Conservation (phyloP, 306 rosid species). For the Cicer yamashitae region DNA sequence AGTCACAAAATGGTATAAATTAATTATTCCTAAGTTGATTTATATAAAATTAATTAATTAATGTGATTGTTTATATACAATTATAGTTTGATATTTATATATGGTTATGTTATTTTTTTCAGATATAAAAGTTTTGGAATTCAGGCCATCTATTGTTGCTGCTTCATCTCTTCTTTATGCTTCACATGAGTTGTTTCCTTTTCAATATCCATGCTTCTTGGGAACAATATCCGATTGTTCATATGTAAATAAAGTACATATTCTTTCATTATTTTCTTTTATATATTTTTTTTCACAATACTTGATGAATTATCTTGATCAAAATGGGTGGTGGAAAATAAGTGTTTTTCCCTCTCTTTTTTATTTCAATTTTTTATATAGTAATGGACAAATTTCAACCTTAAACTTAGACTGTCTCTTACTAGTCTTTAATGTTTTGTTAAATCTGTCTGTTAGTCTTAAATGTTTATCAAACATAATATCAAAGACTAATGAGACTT, state of each 20-base stretch:
- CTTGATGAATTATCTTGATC: neutral
- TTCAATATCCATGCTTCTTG: constrained; percentile 72
- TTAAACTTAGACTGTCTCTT: neutral
- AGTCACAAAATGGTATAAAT: constrained; percentile 77
- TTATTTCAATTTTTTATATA: neutral
- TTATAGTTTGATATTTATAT: constrained; percentile 1
- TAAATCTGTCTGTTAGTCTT: neutral
- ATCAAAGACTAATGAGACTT: neutral
- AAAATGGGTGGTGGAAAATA: constrained; percentile 22
- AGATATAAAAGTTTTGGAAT: constrained; percentile 76
- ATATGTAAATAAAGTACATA: constrained; percentile 67
- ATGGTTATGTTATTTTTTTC: constrained; percentile 32
- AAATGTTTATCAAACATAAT: neutral
- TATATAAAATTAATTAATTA: neutral
- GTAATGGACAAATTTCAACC: neutral
- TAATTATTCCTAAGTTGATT: neutral
- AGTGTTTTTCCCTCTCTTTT: neutral
- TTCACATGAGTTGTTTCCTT: constrained; percentile 80
- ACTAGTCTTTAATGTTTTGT: neutral
- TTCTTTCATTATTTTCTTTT: neutral
- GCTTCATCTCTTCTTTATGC: constrained; percentile 83
- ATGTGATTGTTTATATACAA: neutral
- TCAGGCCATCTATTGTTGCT: constrained; percentile 82
- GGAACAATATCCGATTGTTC: constrained; percentile 66
- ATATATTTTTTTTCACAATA: neutral